Evolutionary conservation across 2,329 filamentous ascomycete genomes (phyloP).

Genomic region (Ophiostoma ulmi): DNA sequence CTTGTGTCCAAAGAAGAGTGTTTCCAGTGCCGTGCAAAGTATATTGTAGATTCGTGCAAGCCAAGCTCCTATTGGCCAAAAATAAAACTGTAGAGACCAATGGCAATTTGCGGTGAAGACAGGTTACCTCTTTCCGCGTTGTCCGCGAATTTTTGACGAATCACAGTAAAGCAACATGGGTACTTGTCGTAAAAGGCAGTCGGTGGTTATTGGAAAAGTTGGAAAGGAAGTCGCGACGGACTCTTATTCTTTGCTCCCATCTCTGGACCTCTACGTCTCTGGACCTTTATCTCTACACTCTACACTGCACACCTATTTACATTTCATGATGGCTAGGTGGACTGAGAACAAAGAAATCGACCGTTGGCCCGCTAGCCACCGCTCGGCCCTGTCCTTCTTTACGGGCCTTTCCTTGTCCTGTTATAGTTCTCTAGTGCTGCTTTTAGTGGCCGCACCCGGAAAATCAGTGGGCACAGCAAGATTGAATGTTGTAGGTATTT

Average conservation of each 20-base stretch:
- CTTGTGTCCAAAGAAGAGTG: too few relatives aligned
- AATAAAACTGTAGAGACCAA: neutral
- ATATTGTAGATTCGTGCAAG: too few relatives aligned
- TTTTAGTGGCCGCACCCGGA: neutral
- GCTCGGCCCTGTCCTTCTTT: slow-evolving; percentile 13
- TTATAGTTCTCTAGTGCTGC: slow-evolving; percentile 14
- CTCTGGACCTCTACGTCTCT: too few relatives aligned
- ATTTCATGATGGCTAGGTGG: neutral
- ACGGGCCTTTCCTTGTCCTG: slow-evolving; percentile 23
- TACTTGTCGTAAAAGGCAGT: too few relatives aligned
- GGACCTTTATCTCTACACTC: neutral
- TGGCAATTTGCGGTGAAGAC: neutral
- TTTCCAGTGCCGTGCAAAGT: too few relatives aligned
- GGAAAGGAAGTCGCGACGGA: neutral
- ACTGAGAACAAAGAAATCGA: slow-evolving; percentile 12
- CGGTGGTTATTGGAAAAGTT: too few relatives aligned
- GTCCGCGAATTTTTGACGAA: neutral
- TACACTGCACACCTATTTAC: neutral
- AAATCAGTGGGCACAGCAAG: neutral
- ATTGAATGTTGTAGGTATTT: neutral
- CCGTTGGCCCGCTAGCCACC: slow-evolving; percentile 22
- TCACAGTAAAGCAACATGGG: neutral
- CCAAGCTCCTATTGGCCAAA: neutral
- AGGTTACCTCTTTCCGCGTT: neutral
- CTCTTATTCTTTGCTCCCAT: neutral